These are phyloP conservation scores for Aspergillus ellipticus DNA, from an alignment of 495 filamentous ascomycete species.

Conservation along the genomic window DNA sequence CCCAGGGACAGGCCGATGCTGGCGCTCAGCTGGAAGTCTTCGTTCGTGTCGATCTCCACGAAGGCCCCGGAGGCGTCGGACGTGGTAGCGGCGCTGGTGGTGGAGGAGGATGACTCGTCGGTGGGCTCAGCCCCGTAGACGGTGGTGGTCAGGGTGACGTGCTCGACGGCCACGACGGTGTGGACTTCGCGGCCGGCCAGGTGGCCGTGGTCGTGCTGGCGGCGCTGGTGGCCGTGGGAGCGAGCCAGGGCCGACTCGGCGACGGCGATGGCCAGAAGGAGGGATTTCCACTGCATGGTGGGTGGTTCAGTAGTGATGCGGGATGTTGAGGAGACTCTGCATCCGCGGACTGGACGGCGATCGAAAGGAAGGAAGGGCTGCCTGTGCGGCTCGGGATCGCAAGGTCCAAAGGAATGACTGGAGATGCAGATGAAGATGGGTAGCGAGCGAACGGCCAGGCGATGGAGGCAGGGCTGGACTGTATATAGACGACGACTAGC, in stretches of 20 bases:
- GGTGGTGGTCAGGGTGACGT: conserved; percentile 27
- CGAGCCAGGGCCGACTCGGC: conserved; percentile 24
- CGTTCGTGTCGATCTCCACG: neutral
- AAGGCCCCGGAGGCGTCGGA: neutral
- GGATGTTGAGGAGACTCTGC: conserved; percentile 5
- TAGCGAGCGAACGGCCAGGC: neutral
- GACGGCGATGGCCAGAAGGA: conserved; percentile 19
- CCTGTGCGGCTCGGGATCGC: neutral
- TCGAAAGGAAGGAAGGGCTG: neutral
- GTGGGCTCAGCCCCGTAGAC: conserved; percentile 10
- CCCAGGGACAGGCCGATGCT: conserved; percentile 1
- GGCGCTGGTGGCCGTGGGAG: conserved; percentile 20
- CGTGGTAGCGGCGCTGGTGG: conserved; percentile 15
- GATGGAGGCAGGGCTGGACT: neutral
- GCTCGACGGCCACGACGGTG: conserved; percentile 18
- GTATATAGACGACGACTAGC: conserved; percentile 2
- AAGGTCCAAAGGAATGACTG: conserved; percentile 3
- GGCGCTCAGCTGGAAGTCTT: neutral
- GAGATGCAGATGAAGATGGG: neutral
- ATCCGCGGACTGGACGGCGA: neutral
- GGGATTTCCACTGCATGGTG: conserved; percentile 29
- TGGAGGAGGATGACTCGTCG: neutral
- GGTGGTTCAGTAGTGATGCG: no score
- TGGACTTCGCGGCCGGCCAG: conserved; percentile 11
- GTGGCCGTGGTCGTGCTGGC: conserved; percentile 14